A percentile compares a stretch with the other conserved stretches of the same genome.
phyloP scores from a whole-genome alignment of 345 rosid species.

The Noccaea bulbosa region DNA sequence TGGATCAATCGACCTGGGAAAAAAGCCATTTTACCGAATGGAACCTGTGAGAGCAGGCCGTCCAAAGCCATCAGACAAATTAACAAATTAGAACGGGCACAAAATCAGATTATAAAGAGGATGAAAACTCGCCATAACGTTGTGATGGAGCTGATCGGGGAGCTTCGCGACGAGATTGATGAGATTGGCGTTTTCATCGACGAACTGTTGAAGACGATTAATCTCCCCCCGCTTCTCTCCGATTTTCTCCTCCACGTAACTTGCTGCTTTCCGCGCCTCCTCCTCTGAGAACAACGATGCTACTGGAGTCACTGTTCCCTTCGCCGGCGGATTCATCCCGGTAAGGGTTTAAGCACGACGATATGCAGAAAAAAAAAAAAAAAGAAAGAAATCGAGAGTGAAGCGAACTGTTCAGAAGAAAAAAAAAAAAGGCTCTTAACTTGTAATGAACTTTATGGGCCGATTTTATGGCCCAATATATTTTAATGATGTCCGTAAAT shows the following conservation, averaged over 20 bases:
- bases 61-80: not conserved
- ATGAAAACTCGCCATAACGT: slow-evolving; percentile 62
- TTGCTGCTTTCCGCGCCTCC: slow-evolving; percentile 70
- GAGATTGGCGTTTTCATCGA: slow-evolving; percentile 65
- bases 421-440: not conserved
- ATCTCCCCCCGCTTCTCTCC: slow-evolving; percentile 63
- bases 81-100: not conserved
- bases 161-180: slow-evolving; percentile 68
- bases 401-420: not conserved
- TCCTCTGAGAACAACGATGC: slow-evolving; percentile 67
- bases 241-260: slow-evolving; percentile 65
- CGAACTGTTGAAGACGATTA: slow-evolving; percentile 54
- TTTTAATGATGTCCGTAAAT: not conserved
- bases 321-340: slow-evolving; percentile 48
- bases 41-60: slow-evolving; percentile 54
- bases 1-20: slow-evolving; percentile 88
- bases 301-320: slow-evolving; percentile 70
- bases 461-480: slow-evolving; percentile 14
- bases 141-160: slow-evolving; percentile 82
- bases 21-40: slow-evolving; percentile 81
- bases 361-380: not conserved
- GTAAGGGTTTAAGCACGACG: slow-evolving; percentile 32
- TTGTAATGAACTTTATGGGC: slow-evolving; percentile 18
- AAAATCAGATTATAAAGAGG: not conserved
- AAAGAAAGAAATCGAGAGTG: slow-evolving; percentile 23